Conservation (phyloP, 2,329 filamentous ascomycete genomes). For the Diplocarpon rosae region DNA sequence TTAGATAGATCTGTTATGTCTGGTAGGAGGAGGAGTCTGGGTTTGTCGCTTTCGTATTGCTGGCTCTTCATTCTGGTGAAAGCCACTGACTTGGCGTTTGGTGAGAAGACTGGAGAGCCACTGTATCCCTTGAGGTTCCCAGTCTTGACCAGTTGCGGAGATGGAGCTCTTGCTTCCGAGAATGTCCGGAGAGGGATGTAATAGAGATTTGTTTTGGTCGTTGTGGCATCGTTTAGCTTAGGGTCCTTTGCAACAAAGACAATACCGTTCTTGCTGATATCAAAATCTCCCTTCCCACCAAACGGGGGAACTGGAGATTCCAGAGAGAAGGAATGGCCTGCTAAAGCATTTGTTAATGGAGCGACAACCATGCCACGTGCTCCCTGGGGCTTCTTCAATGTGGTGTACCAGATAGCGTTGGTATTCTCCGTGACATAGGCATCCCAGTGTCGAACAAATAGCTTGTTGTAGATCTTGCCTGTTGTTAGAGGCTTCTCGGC, state of each 20-base stretch:
- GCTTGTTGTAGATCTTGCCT: slow-evolving; percentile 59
- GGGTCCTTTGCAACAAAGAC: slow-evolving; percentile 70
- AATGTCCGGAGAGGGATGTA: slow-evolving; percentile 55
- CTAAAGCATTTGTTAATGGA: slow-evolving; percentile 52
- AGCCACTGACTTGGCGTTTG: slow-evolving; percentile 56
- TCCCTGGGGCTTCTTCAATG: slow-evolving; percentile 34
- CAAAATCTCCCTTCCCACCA: slow-evolving; percentile 71
- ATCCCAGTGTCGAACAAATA: slow-evolving; percentile 80
- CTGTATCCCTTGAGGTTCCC: slow-evolving; percentile 53
- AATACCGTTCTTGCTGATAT: slow-evolving; percentile 54
- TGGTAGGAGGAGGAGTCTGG: slow-evolving; percentile 53
- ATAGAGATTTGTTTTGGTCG: slow-evolving; percentile 77
- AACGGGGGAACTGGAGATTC: slow-evolving; percentile 67
- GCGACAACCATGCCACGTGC: slow-evolving; percentile 28
- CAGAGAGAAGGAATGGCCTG: slow-evolving; percentile 31
- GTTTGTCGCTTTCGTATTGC: slow-evolving; percentile 74
- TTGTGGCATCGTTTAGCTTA: slow-evolving; percentile 55
- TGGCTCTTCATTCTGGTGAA: slow-evolving; percentile 70
- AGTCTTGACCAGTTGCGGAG: slow-evolving; percentile 44
- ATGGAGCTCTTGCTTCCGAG: slow-evolving; percentile 37
- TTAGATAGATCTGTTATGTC: slow-evolving; percentile 46
- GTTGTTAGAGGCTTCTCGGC: slow-evolving; percentile 49
- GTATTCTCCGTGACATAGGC: slow-evolving; percentile 58
- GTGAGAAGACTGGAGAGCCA: slow-evolving; percentile 60
- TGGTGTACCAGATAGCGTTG: slow-evolving; percentile 63